Evolutionary conservation across 2,329 filamentous ascomycete species (phyloP).

Genomic region (Geosmithia morbida): DNA sequence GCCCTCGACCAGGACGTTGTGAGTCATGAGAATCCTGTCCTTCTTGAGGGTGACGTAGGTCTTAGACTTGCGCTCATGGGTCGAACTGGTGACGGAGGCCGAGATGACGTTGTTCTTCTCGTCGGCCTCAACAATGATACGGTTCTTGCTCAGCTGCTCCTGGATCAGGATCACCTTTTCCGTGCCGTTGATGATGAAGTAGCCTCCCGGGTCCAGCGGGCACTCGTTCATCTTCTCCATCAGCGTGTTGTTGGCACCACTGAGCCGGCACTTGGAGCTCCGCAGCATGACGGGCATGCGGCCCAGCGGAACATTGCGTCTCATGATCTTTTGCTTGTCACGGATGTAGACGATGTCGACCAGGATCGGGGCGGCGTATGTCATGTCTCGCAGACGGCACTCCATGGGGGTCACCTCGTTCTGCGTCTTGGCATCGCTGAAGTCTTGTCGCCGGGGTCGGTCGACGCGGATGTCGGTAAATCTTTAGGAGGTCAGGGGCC

Average conservation of each 20-base stretch:
- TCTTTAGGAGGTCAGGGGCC: constrained; percentile 8
- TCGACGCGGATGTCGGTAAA: constrained; percentile 85
- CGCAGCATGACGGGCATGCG: constrained; percentile 94
- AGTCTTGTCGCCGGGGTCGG: constrained; percentile 64
- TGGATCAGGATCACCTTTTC: constrained; percentile 98
- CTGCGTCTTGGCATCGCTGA: constrained; percentile 54
- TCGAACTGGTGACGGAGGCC: constrained; percentile 94
- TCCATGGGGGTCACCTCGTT: constrained; percentile 85
- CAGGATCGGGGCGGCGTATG: constrained; percentile 89
- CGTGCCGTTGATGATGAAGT: constrained; percentile 94
- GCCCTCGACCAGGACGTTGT: constrained; percentile 86
- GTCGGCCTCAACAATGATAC: constrained; percentile 91
- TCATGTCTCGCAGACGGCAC: constrained; percentile 90
- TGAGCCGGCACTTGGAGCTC: constrained; percentile 83
- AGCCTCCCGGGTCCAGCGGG: constrained; percentile 87
- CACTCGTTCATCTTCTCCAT: constrained; percentile 95
- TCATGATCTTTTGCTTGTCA: constrained; percentile 61
- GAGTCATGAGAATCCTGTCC: constrained; percentile 73
- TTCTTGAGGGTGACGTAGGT: constrained; percentile 94
- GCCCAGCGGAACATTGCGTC: constrained; percentile 67
- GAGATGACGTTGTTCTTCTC: constrained; percentile 87
- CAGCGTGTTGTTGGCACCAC: constrained; percentile 67
- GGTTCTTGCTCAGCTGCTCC: constrained; percentile 97
- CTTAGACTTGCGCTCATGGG: constrained; percentile 94
- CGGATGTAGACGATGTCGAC: constrained; percentile 86